phyloP scores from a whole-genome alignment of 345 rosid genomes.

The Linum lewisii region DNA sequence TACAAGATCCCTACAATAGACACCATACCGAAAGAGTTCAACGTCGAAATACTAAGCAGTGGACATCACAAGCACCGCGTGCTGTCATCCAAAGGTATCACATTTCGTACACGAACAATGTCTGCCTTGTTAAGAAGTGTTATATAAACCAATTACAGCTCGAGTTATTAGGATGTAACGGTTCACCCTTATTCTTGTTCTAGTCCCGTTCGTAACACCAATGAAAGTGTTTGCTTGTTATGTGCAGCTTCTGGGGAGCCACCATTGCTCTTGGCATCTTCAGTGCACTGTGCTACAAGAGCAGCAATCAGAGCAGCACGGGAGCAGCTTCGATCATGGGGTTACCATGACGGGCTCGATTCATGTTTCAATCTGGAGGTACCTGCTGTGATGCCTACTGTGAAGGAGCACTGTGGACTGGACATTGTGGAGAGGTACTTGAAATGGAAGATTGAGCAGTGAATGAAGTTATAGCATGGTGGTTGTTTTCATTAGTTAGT shows the following conservation, averaged over 20 bases:
- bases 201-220: neutral
- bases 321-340: neutral
- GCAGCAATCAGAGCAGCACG: conserved; percentile 1
- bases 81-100: neutral
- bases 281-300: conserved; percentile 2
- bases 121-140: too few relatives aligned
- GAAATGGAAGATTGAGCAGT: neutral
- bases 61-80: conserved; percentile 6
- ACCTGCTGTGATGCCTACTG: neutral
- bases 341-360: neutral
- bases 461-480: neutral
- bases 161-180: too few relatives aligned
- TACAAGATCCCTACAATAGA: conserved; percentile 6
- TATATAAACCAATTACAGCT: too few relatives aligned
- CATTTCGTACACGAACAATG: too few relatives aligned
- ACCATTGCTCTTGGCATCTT: conserved; percentile 1
- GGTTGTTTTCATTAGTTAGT: too few relatives aligned
- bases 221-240: neutral
- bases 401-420: conserved; percentile 2
- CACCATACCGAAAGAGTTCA: conserved; percentile 5
- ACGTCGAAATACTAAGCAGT: conserved; percentile 3
- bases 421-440: conserved; percentile 6
- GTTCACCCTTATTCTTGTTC: too few relatives aligned
- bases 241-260: conserved; percentile 8
- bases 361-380: neutral